A percentile compares a stretch with the other conserved stretches of the same genome.
Evolutionary conservation across 148 eudicot species (phyloP).

Genomic region (Nyssa sinensis): DNA sequence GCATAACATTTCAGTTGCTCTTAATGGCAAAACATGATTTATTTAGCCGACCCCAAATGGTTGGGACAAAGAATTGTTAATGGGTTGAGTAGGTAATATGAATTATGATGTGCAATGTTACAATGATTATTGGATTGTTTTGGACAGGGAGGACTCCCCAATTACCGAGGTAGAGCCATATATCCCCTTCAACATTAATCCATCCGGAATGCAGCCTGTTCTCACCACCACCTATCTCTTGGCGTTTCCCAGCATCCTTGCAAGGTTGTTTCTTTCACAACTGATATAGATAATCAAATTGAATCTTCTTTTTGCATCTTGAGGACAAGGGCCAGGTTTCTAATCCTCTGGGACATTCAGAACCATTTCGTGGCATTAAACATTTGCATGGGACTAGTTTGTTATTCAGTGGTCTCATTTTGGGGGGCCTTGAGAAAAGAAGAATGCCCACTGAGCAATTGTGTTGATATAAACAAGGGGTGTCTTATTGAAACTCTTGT

Average conservation of each 20-base stretch:
- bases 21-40: no score
- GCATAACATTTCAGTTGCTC: no score
- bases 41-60: no score
- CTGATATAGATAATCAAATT: background rate
- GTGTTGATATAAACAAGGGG: background rate
- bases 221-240: conserved; percentile 84
- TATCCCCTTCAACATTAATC: conserved; percentile 95
- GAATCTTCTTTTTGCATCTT: background rate
- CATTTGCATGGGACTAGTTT: background rate
- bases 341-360: no score
- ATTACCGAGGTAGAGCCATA: conserved; percentile 94
- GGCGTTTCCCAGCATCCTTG: conserved; percentile 86
- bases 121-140: conserved; percentile 13
- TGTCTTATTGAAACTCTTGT: background rate
- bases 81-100: no score
- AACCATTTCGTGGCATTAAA: background rate
- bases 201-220: conserved; percentile 98
- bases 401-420: background rate
- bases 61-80: no score
- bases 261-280: conserved; percentile 46
- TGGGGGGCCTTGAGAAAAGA: no score
- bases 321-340: no score
- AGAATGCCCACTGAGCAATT: no score
- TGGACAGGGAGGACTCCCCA: conserved; percentile 71
- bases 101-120: background rate